phyloP scores from a whole-genome alignment of 148 eudicot species.

The Euryodendron excelsum region DNA sequence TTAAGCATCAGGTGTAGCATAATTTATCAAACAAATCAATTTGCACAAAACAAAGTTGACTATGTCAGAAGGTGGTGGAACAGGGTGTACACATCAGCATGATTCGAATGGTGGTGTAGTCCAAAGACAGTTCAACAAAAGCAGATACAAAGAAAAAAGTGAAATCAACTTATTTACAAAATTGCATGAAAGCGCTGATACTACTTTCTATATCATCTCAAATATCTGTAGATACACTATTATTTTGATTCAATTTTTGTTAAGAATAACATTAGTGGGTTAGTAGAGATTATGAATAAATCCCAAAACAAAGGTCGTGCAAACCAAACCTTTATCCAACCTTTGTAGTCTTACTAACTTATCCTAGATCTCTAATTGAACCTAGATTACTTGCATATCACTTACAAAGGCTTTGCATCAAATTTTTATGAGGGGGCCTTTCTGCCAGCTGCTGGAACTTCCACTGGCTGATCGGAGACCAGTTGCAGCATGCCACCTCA shows the following conservation, averaged over 20 bases:
- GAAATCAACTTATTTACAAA: neutral
- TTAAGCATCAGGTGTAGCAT: neutral
- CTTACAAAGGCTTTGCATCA: neutral
- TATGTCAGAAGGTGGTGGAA: neutral
- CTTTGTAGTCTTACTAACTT: neutral
- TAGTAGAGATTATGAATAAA: neutral
- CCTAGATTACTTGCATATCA: neutral
- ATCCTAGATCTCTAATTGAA: neutral
- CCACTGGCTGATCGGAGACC: neutral
- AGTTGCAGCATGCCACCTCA: neutral
- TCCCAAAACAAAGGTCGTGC: neutral
- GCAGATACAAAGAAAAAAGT: neutral
- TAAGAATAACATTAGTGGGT: neutral
- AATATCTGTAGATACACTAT: no score
- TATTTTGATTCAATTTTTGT: no score
- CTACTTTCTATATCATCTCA: no score
- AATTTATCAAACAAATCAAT: neutral
- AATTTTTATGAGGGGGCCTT: no score
- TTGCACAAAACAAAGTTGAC: neutral
- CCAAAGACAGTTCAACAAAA: neutral
- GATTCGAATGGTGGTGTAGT: neutral
- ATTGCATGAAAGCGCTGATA: neutral
- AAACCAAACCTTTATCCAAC: neutral
- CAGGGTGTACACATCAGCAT: neutral
- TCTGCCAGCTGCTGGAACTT: no score